Percentiles rank a stretch among this genome's conserved stretches.
phyloP scores from a whole-genome alignment of 1,139 yeast genomes.

The Kodamaea plutei region DNA sequence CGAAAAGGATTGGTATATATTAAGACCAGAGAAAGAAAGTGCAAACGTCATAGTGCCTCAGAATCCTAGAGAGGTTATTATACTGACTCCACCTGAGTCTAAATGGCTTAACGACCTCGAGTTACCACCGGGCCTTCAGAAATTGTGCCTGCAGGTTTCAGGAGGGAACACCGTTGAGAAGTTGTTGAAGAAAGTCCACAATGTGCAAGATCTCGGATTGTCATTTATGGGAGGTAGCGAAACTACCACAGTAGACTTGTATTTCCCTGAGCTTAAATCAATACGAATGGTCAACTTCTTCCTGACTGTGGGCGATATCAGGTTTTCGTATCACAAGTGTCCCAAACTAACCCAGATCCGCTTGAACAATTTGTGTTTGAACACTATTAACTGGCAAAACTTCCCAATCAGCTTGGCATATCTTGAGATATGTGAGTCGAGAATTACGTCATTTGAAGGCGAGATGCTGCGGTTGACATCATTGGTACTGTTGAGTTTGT shows the following conservation, averaged over 20 bases:
- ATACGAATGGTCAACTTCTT: background rate
- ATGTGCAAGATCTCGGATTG: background rate
- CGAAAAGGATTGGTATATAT: background rate
- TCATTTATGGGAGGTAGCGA: background rate
- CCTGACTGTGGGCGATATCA: background rate
- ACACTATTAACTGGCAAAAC: background rate
- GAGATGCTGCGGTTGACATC: background rate
- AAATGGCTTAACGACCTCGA: background rate
- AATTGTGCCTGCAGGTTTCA: background rate
- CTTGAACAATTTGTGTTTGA: background rate
- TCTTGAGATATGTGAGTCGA: background rate
- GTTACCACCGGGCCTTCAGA: background rate
- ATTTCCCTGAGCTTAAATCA: background rate
- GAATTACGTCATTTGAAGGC: background rate
- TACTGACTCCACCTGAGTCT: background rate
- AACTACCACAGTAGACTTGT: background rate
- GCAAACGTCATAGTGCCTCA: background rate
- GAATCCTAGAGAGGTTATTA: background rate
- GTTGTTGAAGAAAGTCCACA: background rate
- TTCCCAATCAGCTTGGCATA: background rate
- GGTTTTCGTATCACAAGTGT: background rate
- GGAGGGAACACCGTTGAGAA: background rate
- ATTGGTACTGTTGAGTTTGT: background rate
- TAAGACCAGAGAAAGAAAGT: background rate
- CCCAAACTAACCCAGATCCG: background rate